A percentile compares a stretch with the other conserved stretches of the same genome.
phyloP scores from a whole-genome alignment of 2,329 filamentous ascomycete genomes.

The Sclerotinia nivalis region DNA sequence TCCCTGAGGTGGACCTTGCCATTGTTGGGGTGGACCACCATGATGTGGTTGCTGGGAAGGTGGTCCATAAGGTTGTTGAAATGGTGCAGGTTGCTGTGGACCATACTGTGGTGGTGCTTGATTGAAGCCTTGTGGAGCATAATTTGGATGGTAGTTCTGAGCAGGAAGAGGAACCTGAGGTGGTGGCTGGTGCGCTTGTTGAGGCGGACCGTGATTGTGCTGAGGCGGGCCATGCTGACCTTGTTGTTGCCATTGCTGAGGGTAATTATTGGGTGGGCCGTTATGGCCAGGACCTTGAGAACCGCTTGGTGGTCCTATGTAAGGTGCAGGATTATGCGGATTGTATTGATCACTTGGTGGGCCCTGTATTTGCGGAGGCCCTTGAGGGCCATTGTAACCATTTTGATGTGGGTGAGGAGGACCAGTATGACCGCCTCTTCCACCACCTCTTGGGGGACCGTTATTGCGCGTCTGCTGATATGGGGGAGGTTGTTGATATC shows the following conservation, averaged over 20 bases:
- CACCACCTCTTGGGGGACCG: slow-evolving; percentile 38
- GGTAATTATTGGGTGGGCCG: slow-evolving; percentile 31
- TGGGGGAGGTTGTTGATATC: slow-evolving; percentile 36
- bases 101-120: slow-evolving; percentile 39
- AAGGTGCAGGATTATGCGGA: slow-evolving; percentile 38
- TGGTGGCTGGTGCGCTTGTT: slow-evolving; percentile 36
- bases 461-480: slow-evolving; percentile 39
- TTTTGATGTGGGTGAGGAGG: slow-evolving; percentile 36
- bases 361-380: slow-evolving; percentile 33
- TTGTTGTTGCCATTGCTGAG: slow-evolving; percentile 38
- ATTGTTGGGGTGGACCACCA: slow-evolving; percentile 43
- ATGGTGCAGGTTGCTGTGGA: slow-evolving; percentile 41
- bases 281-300: slow-evolving; percentile 33
- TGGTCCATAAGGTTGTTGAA: slow-evolving; percentile 42
- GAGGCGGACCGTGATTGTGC: slow-evolving; percentile 37
- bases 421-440: slow-evolving; percentile 38
- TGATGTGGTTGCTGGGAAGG: slow-evolving; percentile 37
- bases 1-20: slow-evolving; percentile 44
- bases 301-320: slow-evolving; percentile 41
- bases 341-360: slow-evolving; percentile 35
- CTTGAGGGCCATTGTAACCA: slow-evolving; percentile 34
- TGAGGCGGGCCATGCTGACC: slow-evolving; percentile 27
- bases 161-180: slow-evolving; percentile 49
- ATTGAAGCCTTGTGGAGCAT: slow-evolving; percentile 56
- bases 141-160: slow-evolving; percentile 60